phyloP scores from a whole-genome alignment of 2,329 filamentous ascomycete species.

The Claviceps pazoutovae region DNA sequence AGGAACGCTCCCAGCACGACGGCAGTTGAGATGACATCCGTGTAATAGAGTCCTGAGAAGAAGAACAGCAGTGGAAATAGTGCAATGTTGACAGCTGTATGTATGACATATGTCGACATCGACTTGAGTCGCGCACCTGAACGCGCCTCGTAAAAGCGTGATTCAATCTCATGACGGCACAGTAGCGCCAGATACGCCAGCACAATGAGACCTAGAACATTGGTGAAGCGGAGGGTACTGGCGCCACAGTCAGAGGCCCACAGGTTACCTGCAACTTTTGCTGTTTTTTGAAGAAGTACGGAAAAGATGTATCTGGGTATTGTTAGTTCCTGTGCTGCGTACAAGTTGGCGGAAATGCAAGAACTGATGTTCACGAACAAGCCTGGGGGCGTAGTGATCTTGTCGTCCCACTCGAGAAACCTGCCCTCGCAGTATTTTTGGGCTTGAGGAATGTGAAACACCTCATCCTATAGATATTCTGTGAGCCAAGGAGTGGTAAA shows the following conservation, averaged over 20 bases:
- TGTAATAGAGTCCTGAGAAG: slow-evolving; percentile 92
- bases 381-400: slow-evolving; percentile 91
- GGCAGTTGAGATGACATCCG: slow-evolving; percentile 71
- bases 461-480: slow-evolving; percentile 48
- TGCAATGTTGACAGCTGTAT: slow-evolving; percentile 63
- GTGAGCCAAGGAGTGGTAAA: slow-evolving; percentile 7
- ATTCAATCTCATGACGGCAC: slow-evolving; percentile 39
- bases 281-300: slow-evolving; percentile 13
- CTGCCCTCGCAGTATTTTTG: slow-evolving; percentile 69
- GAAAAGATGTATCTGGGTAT: slow-evolving; percentile 33
- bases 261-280: slow-evolving; percentile 6
- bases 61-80: slow-evolving; percentile 89
- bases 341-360: background rate
- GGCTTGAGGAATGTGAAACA: slow-evolving; percentile 84
- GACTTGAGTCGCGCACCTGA: slow-evolving; percentile 7
- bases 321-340: slow-evolving; percentile 1
- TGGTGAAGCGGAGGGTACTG: slow-evolving; percentile 32
- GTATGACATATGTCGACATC: slow-evolving; percentile 30
- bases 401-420: slow-evolving; percentile 79
- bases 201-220: slow-evolving; percentile 25
- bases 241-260: slow-evolving; percentile 14
- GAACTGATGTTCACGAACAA: slow-evolving; percentile 32
- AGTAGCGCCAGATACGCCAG: slow-evolving; percentile 32
- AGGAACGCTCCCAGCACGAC: slow-evolving; percentile 59
- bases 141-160: slow-evolving; percentile 19